A percentile compares a stretch with the other conserved stretches of the same genome.
These are phyloP conservation scores for Drechslerella stenobrocha DNA, from an alignment of 2,329 filamentous ascomycete genomes.

Conservation along the genomic window DNA sequence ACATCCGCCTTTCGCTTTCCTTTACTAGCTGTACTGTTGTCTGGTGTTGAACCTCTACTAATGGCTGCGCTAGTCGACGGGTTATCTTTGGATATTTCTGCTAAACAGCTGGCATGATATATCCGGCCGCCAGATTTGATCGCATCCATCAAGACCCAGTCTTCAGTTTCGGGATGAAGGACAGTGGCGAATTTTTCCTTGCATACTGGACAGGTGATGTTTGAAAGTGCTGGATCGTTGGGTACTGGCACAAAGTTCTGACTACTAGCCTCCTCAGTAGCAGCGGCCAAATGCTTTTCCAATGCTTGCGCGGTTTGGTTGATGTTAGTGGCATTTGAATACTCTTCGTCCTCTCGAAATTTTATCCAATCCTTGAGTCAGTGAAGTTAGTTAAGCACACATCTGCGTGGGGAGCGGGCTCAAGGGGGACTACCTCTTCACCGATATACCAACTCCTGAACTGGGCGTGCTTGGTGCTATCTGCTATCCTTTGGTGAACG, in stretches of 20 bases:
- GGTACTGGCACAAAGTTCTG: slow-evolving; percentile 74
- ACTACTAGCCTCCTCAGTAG: slow-evolving; percentile 48
- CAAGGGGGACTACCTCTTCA: slow-evolving; percentile 65
- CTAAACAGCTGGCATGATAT: slow-evolving; percentile 87
- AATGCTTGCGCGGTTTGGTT: slow-evolving; percentile 12
- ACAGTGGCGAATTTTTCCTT: slow-evolving; percentile 91
- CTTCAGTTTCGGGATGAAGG: slow-evolving; percentile 89
- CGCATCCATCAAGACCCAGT: slow-evolving; percentile 96
- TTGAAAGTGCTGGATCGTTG: slow-evolving; percentile 72
- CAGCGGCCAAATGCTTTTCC: slow-evolving; percentile 55
- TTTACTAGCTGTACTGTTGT: slow-evolving; percentile 31
- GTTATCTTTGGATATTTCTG: slow-evolving; percentile 73
- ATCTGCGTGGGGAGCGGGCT: neutral
- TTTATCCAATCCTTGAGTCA: slow-evolving; percentile 78
- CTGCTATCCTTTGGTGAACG: slow-evolving; percentile 83
- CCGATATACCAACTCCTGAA: slow-evolving; percentile 95
- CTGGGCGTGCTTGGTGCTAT: slow-evolving; percentile 81
- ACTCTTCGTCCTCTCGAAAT: slow-evolving; percentile 76
- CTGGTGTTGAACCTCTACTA: slow-evolving; percentile 41
- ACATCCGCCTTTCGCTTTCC: slow-evolving; percentile 45
- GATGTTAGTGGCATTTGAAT: slow-evolving; percentile 57
- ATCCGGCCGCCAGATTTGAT: slow-evolving; percentile 74
- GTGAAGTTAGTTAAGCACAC: slow-evolving; percentile 10
- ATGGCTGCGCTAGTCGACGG: slow-evolving; percentile 53
- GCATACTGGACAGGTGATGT: slow-evolving; percentile 86